These are phyloP conservation scores for Malus hybrid DNA, from an alignment of 331 rosid species.

Conservation along the genomic window DNA sequence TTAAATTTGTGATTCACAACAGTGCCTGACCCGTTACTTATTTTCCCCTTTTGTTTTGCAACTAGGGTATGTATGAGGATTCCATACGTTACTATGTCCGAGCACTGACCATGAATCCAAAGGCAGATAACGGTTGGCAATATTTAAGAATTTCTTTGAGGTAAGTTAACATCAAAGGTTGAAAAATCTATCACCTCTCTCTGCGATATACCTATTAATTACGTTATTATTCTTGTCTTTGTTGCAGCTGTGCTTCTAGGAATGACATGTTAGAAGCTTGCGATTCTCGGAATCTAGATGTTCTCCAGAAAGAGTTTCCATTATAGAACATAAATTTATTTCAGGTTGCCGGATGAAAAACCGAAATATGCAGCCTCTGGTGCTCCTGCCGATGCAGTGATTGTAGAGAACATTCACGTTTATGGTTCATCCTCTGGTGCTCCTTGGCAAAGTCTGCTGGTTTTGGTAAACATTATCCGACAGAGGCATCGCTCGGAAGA, in stretches of 20 bases:
- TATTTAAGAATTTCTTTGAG: conserved; percentile 90
- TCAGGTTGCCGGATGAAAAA: conserved; percentile 5
- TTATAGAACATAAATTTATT: conserved; percentile 15
- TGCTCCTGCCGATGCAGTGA: not conserved
- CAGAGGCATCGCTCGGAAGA: not conserved
- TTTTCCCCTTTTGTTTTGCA: not conserved
- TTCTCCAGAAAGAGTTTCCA: conserved; percentile 94
- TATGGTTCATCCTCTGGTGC: not conserved
- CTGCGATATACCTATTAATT: not conserved
- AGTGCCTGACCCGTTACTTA: not conserved
- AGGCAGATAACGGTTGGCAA: conserved; percentile 98
- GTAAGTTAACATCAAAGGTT: conserved; percentile 22
- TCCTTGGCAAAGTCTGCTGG: not conserved
- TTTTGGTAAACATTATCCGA: not conserved
- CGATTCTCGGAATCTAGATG: conserved; percentile 80
- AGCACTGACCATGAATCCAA: conserved; percentile 95
- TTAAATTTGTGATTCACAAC: not conserved
- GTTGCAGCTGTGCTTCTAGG: conserved; percentile 92
- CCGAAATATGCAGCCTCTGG: not conserved
- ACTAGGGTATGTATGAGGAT: conserved; percentile 84
- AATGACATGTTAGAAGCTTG: conserved; percentile 93
- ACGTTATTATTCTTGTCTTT: conserved; percentile 3
- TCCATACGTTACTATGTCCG: conserved; percentile 90
- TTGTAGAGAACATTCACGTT: not conserved
- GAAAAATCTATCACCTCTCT: not conserved